Evolutionary conservation across 805 yeast species (phyloP).

Genomic region (Myxozyma neotropica): DNA sequence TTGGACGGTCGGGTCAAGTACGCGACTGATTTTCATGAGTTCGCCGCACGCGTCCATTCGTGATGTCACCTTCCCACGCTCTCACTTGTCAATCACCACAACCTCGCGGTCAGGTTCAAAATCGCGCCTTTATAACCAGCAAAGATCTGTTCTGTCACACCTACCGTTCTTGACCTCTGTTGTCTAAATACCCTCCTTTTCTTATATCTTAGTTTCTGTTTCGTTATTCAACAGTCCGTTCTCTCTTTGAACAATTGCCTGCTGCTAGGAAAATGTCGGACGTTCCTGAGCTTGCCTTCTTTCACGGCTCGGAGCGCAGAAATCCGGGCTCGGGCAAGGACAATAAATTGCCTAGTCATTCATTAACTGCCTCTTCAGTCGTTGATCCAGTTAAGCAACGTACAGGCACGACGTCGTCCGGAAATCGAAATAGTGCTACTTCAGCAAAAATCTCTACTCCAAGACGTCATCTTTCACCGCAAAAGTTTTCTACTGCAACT

Average conservation of each 20-base stretch:
- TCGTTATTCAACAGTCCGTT: too few relatives aligned
- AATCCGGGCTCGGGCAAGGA: neutral
- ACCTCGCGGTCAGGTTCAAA: too few relatives aligned
- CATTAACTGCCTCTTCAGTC: neutral
- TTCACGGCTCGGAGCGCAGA: neutral
- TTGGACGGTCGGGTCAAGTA: too few relatives aligned
- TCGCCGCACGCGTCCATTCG: too few relatives aligned
- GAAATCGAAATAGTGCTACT: neutral
- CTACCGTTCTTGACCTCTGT: neutral
- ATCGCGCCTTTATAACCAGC: too few relatives aligned
- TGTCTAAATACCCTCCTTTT: too few relatives aligned
- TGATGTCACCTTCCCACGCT: too few relatives aligned
- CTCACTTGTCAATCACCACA: too few relatives aligned
- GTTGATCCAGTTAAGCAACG: neutral
- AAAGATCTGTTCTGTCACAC: neutral
- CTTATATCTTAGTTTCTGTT: too few relatives aligned
- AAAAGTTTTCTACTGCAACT: neutral
- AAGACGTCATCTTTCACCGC: neutral
- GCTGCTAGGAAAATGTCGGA: neutral
- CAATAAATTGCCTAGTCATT: neutral
- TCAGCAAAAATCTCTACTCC: neutral
- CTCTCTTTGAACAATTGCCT: too few relatives aligned
- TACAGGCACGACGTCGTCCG: neutral
- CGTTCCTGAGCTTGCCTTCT: constrained; percentile 7
- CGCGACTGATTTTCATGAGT: too few relatives aligned